Evolutionary conservation across 169 alveolate species (phyloP), one percentile per base, ranked within the genome.

Genomic region (Plasmodium gonderi): DNA sequence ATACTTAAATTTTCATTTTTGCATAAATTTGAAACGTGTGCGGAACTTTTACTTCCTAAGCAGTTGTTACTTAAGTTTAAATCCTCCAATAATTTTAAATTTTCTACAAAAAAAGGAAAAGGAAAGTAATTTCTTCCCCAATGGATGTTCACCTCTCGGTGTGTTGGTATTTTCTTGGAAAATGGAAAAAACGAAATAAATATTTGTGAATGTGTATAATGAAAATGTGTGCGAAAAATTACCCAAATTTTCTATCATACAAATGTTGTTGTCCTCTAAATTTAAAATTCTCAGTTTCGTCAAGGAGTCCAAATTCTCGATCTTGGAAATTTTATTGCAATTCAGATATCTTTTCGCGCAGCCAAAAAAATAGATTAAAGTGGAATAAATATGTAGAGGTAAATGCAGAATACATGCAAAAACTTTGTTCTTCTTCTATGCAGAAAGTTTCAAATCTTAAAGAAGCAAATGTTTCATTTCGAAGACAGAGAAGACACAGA

Each of bases 241-340:
- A 89, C 94, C 94, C 31, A 89, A 49, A 89, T 89, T 89, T 76
- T 89, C 94, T 42, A 89, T 60, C 23, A n/a, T 40, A 49, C 51
- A 60, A 72, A 89, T 89, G 36, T 78, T 60, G 54, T 89, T 89
- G 38, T 89, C 83, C 26, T 89, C 90, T 42, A 89, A 79, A 67
- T 89, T 89, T 45, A 89, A 89, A 64, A 89, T 64, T 45, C 90
- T 44, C 54, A 89, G 44, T 4, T 68, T 76, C 26, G 14, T 89
- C 47, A 89, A 69, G 65, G 40, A 64, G 23, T 38, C 74, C 77
- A 89, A 49, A 36, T 89, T 76, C 80, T 89, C 90, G 72, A 89
- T 76, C 68, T 77, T 78, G 12, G 79, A 64, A 60, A 89, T 89
- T 76, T 31, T 23, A 47, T 89, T 89, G 51, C 81, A 76, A 38